Evolutionary conservation across 352 stramenopile species (phyloP).

Genomic region (Globisporangium middletonii): DNA sequence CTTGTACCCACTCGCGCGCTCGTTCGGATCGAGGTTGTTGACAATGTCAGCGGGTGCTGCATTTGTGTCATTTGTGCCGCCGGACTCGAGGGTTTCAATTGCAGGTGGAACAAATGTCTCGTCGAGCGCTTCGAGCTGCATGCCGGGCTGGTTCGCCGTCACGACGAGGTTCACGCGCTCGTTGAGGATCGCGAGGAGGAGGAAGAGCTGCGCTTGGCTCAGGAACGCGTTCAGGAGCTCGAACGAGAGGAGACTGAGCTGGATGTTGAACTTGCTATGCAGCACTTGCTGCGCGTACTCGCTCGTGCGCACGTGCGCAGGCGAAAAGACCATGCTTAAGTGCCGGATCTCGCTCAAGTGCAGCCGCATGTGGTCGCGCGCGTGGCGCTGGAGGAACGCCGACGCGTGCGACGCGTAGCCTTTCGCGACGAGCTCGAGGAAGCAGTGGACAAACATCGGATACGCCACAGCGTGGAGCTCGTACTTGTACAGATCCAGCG

Average conservation of each 20-base stretch:
- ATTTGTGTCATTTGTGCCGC: too few species aligned
- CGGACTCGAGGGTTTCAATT: too few species aligned
- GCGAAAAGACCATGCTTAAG: slow-evolving; percentile 56
- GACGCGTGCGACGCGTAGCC: slow-evolving; percentile 43
- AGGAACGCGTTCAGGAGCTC: slow-evolving; percentile 79
- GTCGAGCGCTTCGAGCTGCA: slow-evolving; percentile 63
- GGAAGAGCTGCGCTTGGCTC: slow-evolving; percentile 68
- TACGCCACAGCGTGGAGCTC: slow-evolving; percentile 76
- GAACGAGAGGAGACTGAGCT: slow-evolving; percentile 80
- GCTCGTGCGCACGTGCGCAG: slow-evolving; percentile 55
- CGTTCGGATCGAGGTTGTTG: slow-evolving; percentile 35
- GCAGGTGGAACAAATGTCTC: slow-evolving; percentile 16
- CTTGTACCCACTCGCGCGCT: slow-evolving; percentile 35
- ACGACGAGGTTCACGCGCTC: slow-evolving; percentile 73
- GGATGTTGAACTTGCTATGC: slow-evolving; percentile 79
- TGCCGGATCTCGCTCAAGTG: slow-evolving; percentile 65
- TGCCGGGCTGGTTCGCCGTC: slow-evolving; percentile 59
- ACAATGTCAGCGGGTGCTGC: slow-evolving; percentile 12
- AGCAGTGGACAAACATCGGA: slow-evolving; percentile 80
- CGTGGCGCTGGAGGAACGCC: slow-evolving; percentile 53
- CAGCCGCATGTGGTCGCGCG: slow-evolving; percentile 56
- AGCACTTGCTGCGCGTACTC: slow-evolving; percentile 77
- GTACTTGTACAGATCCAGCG: slow-evolving; percentile 83
- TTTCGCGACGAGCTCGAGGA: slow-evolving; percentile 70
- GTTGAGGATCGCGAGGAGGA: slow-evolving; percentile 74